These are phyloP conservation scores for Suillus ampliporus DNA, from an alignment of 768 basidiomycete genomes.

Conservation along the genomic window DNA sequence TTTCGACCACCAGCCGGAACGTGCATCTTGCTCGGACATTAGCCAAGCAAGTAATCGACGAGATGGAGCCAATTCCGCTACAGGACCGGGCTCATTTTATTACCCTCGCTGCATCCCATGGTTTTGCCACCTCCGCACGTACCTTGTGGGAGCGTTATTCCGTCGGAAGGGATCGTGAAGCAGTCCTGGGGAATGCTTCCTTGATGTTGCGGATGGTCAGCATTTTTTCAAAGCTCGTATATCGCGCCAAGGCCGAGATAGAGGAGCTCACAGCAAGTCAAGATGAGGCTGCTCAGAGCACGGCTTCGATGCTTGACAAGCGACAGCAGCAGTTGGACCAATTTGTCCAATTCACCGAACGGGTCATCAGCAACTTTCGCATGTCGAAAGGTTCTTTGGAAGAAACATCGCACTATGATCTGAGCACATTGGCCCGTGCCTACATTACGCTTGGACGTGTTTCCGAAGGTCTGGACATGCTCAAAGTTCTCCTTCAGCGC, in stretches of 20 bases:
- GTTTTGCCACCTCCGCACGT: slow-evolving; percentile 55
- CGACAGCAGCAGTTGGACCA: slow-evolving; percentile 17
- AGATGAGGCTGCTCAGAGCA: slow-evolving; percentile 22
- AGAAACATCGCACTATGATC: slow-evolving; percentile 50
- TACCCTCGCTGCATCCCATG: slow-evolving; percentile 47
- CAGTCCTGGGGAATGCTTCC: slow-evolving; percentile 51
- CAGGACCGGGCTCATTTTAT: slow-evolving; percentile 58
- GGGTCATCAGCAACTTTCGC: slow-evolving; percentile 51
- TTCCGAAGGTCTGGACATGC: slow-evolving; percentile 50
- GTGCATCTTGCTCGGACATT: slow-evolving; percentile 55
- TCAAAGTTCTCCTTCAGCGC: slow-evolving; percentile 53
- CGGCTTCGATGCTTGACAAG: slow-evolving; percentile 19
- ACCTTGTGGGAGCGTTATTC: slow-evolving; percentile 64
- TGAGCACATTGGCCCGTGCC: slow-evolving; percentile 68
- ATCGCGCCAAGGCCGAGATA: slow-evolving; percentile 23
- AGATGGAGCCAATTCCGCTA: slow-evolving; percentile 46
- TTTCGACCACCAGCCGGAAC: slow-evolving; percentile 44
- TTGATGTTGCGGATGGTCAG: slow-evolving; percentile 50
- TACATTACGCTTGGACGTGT: slow-evolving; percentile 61
- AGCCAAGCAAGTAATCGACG: slow-evolving; percentile 52
- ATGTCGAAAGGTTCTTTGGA: slow-evolving; percentile 51
- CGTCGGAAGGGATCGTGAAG: slow-evolving; percentile 42
- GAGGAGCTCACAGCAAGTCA: slow-evolving; percentile 12
- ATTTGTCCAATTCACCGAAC: slow-evolving; percentile 45
- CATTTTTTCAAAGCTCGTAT: slow-evolving; percentile 40